Percentiles rank a stretch among this genome's conserved stretches.
These are phyloP conservation scores for Lactifluus pinguis DNA, from an alignment of 768 basidiomycete genomes.

Conservation along the genomic window DNA sequence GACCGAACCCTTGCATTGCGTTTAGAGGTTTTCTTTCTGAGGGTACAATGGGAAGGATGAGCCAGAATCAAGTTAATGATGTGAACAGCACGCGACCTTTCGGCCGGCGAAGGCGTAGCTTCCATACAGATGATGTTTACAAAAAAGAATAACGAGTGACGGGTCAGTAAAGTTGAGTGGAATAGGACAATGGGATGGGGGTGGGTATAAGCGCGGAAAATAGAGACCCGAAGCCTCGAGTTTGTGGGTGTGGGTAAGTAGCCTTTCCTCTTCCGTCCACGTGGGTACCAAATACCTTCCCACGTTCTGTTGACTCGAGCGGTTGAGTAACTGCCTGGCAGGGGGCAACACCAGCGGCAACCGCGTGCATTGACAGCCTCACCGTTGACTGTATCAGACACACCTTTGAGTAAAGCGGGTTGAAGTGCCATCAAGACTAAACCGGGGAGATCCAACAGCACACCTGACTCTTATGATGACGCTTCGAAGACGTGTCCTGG, in stretches of 20 bases:
- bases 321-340: too few relatives aligned
- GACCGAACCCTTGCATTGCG: slow-evolving; percentile 9
- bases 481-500: not conserved
- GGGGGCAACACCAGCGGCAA: too few relatives aligned
- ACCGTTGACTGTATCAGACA: too few relatives aligned
- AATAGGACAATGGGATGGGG: not conserved
- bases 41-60: not conserved
- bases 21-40: slow-evolving; percentile 5
- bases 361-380: too few relatives aligned
- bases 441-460: not conserved
- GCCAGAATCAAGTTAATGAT: not conserved
- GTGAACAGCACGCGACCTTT: slow-evolving; percentile 10
- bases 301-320: not conserved
- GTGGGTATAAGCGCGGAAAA: slow-evolving; percentile 6
- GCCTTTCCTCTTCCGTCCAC: not conserved
- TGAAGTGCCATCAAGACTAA: not conserved
- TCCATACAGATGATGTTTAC: slow-evolving; percentile 9
- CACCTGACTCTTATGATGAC: not conserved
- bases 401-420: too few relatives aligned
- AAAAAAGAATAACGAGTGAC: slow-evolving; percentile 5
- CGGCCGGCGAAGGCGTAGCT: slow-evolving; percentile 10
- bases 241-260: not conserved
- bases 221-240: not conserved
- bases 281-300: not conserved
- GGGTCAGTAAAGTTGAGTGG: not conserved